Evolutionary conservation across 1,284 basidiomycete species (phyloP).

Genomic region (Pyrrhoderma lamaoense): DNA sequence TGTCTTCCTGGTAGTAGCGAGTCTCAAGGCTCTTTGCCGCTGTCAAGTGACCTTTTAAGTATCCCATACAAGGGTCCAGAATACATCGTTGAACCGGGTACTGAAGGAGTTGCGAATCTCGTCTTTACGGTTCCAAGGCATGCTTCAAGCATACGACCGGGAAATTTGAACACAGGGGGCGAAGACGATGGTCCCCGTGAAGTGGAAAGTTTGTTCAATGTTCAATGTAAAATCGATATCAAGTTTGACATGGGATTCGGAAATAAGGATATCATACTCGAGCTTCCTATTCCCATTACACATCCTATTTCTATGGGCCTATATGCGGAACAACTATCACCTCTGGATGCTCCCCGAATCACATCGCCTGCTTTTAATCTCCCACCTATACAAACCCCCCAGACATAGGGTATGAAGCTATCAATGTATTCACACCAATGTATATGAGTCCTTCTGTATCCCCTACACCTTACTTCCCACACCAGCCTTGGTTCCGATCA

Average conservation of each 20-base stretch:
- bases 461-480: constrained; percentile 21
- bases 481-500: constrained; percentile 19
- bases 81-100: constrained; percentile 61
- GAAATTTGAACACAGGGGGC: constrained; percentile 36
- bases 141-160: constrained; percentile 56
- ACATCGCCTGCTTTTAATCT: constrained; percentile 20
- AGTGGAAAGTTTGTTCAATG: constrained; percentile 55
- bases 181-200: constrained; percentile 29
- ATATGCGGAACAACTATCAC: constrained; percentile 33
- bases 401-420: background rate
- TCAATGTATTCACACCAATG: constrained; percentile 1
- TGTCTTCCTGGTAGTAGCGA: constrained; percentile 42
- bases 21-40: constrained; percentile 37
- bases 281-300: constrained; percentile 55
- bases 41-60: constrained; percentile 59
- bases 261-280: constrained; percentile 60
- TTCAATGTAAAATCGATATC: constrained; percentile 47
- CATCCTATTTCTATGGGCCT: constrained; percentile 45
- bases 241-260: constrained; percentile 57
- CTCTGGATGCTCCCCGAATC: constrained; percentile 2
- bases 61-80: constrained; percentile 64
- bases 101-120: constrained; percentile 66
- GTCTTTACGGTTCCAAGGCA: constrained; percentile 64
- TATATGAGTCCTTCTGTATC: constrained; percentile 23
- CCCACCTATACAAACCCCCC: constrained; percentile 16